Conservation (phyloP, 345 rosid species). For the Draba incana region DNA sequence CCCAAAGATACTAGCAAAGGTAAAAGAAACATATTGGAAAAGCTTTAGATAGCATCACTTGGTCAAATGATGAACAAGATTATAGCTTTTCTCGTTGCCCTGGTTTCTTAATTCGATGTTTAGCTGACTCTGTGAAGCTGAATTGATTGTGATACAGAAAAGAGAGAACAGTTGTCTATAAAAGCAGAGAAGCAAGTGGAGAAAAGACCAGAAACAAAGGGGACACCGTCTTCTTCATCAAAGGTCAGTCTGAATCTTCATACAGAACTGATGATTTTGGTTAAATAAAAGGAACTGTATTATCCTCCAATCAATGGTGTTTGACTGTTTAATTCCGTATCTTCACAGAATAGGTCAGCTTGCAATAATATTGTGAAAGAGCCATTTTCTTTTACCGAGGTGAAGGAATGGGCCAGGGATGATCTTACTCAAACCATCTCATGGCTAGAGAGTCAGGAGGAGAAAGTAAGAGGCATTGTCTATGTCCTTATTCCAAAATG, state of each 20-base stretch:
- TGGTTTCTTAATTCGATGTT: slow-evolving; percentile 6
- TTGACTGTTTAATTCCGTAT: slow-evolving; percentile 31
- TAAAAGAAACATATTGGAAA: slow-evolving; percentile 28
- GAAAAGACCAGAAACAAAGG: slow-evolving; percentile 47
- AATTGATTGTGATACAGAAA: slow-evolving; percentile 50
- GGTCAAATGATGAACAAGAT: slow-evolving; percentile 3
- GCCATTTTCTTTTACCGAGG: slow-evolving; percentile 49
- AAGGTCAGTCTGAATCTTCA: slow-evolving; percentile 49
- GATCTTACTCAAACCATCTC: slow-evolving; percentile 72
- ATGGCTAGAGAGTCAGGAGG: slow-evolving; percentile 87
- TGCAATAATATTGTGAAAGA: slow-evolving; percentile 38
- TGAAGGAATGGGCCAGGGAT: slow-evolving; percentile 73
- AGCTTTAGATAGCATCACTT: slow-evolving; percentile 17
- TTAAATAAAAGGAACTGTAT: slow-evolving; percentile 17
- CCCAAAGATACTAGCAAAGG: slow-evolving; percentile 47
- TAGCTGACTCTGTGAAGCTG: slow-evolving; percentile 33
- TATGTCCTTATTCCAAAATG: not conserved
- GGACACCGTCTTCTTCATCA: slow-evolving; percentile 43
- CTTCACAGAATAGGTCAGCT: slow-evolving; percentile 49
- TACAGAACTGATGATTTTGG: slow-evolving; percentile 15
- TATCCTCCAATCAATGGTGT: slow-evolving; percentile 17
- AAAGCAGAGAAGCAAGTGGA: slow-evolving; percentile 54
- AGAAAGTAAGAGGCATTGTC: slow-evolving; percentile 56
- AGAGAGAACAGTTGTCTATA: slow-evolving; percentile 42
- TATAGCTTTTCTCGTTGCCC: slow-evolving; percentile 17